A percentile compares a stretch with the other conserved stretches of the same genome.
Evolutionary conservation across 2,329 filamentous ascomycete genomes (phyloP).

Genomic region (Xylaria polymorpha): DNA sequence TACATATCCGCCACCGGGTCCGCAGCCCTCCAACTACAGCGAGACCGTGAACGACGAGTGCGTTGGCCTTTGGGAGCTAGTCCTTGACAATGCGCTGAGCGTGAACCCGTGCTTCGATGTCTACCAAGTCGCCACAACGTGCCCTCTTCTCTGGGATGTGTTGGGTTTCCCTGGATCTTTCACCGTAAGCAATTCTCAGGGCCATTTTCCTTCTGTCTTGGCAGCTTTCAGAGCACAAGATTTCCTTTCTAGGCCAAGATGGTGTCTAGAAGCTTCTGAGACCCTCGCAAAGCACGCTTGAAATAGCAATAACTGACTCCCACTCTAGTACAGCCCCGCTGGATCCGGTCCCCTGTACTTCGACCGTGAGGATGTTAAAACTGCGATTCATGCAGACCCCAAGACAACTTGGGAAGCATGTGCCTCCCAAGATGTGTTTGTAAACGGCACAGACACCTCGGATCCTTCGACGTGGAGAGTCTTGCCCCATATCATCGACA

Average conservation of each 20-base stretch:
- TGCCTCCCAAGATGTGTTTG: slow-evolving; percentile 51
- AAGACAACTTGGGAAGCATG: slow-evolving; percentile 49
- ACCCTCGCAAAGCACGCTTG: too few species aligned
- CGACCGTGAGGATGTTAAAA: slow-evolving; percentile 75
- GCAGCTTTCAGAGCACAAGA: too few species aligned
- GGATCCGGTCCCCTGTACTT: slow-evolving; percentile 73
- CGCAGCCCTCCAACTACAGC: slow-evolving; percentile 61
- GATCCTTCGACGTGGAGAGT: slow-evolving; percentile 66
- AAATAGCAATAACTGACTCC: too few species aligned
- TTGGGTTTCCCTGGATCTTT: slow-evolving; percentile 68
- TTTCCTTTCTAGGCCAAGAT: too few species aligned
- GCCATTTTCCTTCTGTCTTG: too few species aligned
- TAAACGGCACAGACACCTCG: slow-evolving; percentile 60
- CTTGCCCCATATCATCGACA: slow-evolving; percentile 78
- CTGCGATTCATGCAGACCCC: slow-evolving; percentile 72
- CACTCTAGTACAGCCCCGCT: slow-evolving; percentile 65
- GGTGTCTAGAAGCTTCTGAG: too few species aligned
- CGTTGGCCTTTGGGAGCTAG: slow-evolving; percentile 63
- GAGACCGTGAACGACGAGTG: slow-evolving; percentile 61
- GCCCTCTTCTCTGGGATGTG: slow-evolving; percentile 73
- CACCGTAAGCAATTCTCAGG: slow-evolving; percentile 33
- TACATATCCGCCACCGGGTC: slow-evolving; percentile 70
- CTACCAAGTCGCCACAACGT: slow-evolving; percentile 74
- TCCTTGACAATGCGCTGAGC: slow-evolving; percentile 60
- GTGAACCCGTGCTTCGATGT: slow-evolving; percentile 77